Base-by-base conservation (phyloP, 2,329 filamentous ascomycete genomes). In the Alternaria sp. region DNA sequence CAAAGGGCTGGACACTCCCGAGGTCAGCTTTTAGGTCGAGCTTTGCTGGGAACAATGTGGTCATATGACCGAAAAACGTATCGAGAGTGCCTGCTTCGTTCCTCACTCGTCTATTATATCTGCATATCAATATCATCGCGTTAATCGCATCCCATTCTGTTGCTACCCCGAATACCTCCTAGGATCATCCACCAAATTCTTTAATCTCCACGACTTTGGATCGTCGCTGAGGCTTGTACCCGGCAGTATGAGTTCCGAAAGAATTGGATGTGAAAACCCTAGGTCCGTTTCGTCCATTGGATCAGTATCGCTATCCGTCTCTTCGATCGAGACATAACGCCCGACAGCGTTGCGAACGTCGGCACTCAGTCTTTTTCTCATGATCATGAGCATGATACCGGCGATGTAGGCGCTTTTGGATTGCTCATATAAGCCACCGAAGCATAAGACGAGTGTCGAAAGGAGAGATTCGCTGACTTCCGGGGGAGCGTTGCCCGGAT, bases 391-490 rank as follows among this genome's bases (percentile, higher is more conserved):
- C 25, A 64, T 40, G 36, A 61, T 28, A 15, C 36, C 17, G 17
- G 61, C 62, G 17, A 62, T 45, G 13, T 30, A 62, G 11, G 55
- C 54, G 23, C 23, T 54, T 36, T 59, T 59, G 0, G 60, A 59
- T 54, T 69, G 67, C 15, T 51, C 43, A 12, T 67, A 40, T 15
- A 69, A 30, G 3, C 67, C 67, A 26, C 57, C 63, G 4, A 58
- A 50, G 6, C 46, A 59, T 10, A 69, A 36, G 23, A 68, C 63
- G 11, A 69, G 61, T 17, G 67, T 68, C 7, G 67, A 68, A 3
- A 64, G 51, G 9, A 68, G 45, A 11, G 59, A 19, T 26, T 69
- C 54, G 28, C 62, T 52, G 25, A 54, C 15, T 3, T 45, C 44
- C 13, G 5, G 13, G 9, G 56, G 50, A 12, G 45, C 59, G 40